A percentile compares a stretch with the other conserved stretches of the same genome.
Evolutionary conservation across 2,329 filamentous ascomycete species (phyloP).

Genomic region (Xylariaceae sp.): DNA sequence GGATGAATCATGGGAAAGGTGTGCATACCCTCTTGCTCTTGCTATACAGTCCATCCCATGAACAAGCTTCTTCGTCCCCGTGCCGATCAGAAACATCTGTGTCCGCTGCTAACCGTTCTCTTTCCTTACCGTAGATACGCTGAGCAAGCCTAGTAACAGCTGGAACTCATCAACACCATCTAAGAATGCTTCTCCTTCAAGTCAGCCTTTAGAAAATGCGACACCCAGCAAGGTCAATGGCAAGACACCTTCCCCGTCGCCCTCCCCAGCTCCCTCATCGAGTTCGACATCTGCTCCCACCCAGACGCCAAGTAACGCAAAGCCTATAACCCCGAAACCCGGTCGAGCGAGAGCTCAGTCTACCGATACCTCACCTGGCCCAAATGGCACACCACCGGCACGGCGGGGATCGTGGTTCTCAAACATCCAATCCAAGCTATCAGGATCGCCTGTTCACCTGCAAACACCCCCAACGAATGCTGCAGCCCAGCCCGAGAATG

Average conservation of each 20-base stretch:
- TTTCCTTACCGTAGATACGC: constrained; percentile 16
- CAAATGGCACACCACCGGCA: constrained; percentile 31
- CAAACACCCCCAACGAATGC: constrained; percentile 22
- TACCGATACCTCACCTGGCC: constrained; percentile 21
- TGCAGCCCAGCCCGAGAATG: constrained; percentile 21
- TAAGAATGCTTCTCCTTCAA: constrained; percentile 15
- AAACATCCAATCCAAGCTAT: constrained; percentile 90
- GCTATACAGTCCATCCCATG: not conserved
- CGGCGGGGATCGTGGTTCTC: constrained; percentile 86
- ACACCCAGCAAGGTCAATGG: constrained; percentile 22
- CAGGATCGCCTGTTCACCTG: constrained; percentile 45
- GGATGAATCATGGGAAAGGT: constrained; percentile 87
- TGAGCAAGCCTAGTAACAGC: constrained; percentile 16
- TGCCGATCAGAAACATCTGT: constrained; percentile 10
- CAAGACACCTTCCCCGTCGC: constrained; percentile 14
- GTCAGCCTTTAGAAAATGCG: constrained; percentile 12
- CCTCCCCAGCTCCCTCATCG: constrained; percentile 12
- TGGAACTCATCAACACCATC: constrained; percentile 18
- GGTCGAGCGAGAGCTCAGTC: constrained; percentile 28
- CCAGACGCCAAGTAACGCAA: constrained; percentile 16
- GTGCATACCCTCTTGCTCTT: constrained; percentile 24
- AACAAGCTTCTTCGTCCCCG: not conserved
- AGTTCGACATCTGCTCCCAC: constrained; percentile 11
- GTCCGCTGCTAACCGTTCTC: not conserved
- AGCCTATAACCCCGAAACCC: constrained; percentile 27